Conservation (phyloP, 116 monocot genomes). For the Trichopus zeylanicus region DNA sequence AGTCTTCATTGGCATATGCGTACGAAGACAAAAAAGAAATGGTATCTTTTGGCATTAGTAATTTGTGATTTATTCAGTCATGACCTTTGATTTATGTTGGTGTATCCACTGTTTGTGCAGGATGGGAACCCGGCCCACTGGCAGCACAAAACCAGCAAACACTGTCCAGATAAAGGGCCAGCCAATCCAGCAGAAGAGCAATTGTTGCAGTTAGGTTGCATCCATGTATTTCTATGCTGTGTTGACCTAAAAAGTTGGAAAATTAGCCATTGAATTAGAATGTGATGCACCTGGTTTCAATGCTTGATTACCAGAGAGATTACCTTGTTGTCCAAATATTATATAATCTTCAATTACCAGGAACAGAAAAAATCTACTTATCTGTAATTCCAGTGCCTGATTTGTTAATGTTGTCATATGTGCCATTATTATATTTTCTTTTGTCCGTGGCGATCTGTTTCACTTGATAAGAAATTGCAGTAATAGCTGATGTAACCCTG, state of each 20-base stretch:
- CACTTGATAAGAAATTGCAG: too few species aligned
- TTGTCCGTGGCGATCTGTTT: too few species aligned
- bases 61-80: too few species aligned
- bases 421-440: too few species aligned
- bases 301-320: neutral
- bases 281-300: neutral
- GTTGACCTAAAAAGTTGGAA: neutral
- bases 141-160: conserved; percentile 25
- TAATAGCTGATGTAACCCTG: too few species aligned
- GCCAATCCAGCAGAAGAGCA: conserved; percentile 57
- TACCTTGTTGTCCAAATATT: neutral
- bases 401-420: too few species aligned
- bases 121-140: conserved; percentile 49
- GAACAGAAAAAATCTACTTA: too few species aligned
- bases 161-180: conserved; percentile 61
- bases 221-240: neutral
- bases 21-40: too few species aligned
- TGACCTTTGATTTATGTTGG: neutral
- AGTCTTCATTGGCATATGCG: neutral
- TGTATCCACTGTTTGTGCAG: conserved; percentile 26
- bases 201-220: conserved; percentile 31
- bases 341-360: neutral
- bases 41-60: too few species aligned
- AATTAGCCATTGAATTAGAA: neutral
- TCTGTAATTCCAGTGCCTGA: too few species aligned